Base-by-base conservation (phyloP, 148 eudicot genomes). In the Chenopodium album region DNA sequence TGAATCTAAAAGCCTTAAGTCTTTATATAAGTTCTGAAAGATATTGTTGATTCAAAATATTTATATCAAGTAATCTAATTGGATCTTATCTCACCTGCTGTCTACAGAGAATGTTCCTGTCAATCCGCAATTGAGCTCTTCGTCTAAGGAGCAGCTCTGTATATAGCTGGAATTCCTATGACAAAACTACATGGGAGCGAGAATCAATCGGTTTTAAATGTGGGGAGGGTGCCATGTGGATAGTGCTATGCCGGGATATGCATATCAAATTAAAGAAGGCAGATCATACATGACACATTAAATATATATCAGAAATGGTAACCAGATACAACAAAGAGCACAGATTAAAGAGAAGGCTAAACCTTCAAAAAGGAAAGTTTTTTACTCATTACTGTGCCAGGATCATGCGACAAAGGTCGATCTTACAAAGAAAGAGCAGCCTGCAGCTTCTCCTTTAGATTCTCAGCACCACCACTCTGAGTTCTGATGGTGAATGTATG, bases 401-500 rank as follows among this genome's bases (percentile, higher is more conserved):
- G 20, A 26, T 52, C 16, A 47, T 71, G 76, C 68, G 60, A 16
- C 67, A 68, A 44, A 62, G 62, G 44, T 10, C 22, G 11, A 70
- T 56, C 56, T 56, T 44, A 77, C 23, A 2, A 22, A 29, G 81
- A 87, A 77, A 96, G 90, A 77, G 97, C 84, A 47, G 89, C 84
- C 65, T 77, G 79, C 48, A 96, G 90, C 86, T 89, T 90, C 59
- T 89, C 93, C 87, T 96, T 96, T 81, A 94, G 81, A 50, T 71
- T 80, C 71, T 92, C 91, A 20, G 92, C 99, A 48, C 76, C 86
- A 9, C 89, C 95, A 54, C 80, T 83, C 69, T 85, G 90, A 31
- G 94, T 83, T 78, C 78, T 81, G 69, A 96, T 85, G n/a, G 91
- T 87, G 84, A 96, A 96, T n/a, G 98, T 94, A 73, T 96, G 99